phyloP scores from a whole-genome alignment of 1,284 basidiomycete genomes.

The Sporisorium sorghi region DNA sequence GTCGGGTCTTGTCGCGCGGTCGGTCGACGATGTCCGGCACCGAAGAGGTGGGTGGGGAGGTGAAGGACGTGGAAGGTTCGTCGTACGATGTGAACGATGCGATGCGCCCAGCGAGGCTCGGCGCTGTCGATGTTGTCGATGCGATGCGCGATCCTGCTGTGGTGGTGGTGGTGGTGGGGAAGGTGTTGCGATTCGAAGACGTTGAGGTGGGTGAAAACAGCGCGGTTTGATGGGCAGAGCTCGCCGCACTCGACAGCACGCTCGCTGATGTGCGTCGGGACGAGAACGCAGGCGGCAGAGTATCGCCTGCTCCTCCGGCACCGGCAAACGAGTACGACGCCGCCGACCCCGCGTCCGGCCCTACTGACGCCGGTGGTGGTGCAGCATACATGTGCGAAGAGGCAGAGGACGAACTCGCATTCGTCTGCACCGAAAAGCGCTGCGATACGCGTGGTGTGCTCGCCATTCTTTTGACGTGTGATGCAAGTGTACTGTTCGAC shows the following conservation, averaged over 20 bases:
- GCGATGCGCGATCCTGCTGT: background rate
- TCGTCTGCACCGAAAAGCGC: constrained; percentile 44
- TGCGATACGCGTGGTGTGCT: constrained; percentile 33
- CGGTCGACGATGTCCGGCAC: constrained; percentile 62
- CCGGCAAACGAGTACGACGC: constrained; percentile 29
- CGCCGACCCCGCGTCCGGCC: constrained; percentile 1
- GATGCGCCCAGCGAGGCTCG: constrained; percentile 4
- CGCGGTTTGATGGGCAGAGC: constrained; percentile 13
- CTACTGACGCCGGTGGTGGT: background rate
- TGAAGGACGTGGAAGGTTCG: background rate
- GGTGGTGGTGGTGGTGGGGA: background rate
- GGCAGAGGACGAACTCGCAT: constrained; percentile 14
- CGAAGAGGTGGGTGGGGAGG: background rate
- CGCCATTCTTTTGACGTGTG: constrained; percentile 10
- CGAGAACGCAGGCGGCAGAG: constrained; percentile 26
- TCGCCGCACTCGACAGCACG: constrained; percentile 10
- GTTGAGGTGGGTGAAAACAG: constrained; percentile 10
- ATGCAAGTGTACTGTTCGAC: no score
- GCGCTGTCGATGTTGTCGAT: background rate
- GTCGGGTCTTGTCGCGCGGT: constrained; percentile 57
- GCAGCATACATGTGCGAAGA: constrained; percentile 8
- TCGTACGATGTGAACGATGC: constrained; percentile 19
- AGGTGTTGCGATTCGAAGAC: constrained; percentile 4
- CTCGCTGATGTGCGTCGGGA: constrained; percentile 27
- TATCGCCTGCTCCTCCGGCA: no score